A percentile compares a stretch with the other conserved stretches of the same genome.
These are phyloP conservation scores for Acrocalymma vagum DNA, from an alignment of 2,329 filamentous ascomycete species.

Conservation along the genomic window DNA sequence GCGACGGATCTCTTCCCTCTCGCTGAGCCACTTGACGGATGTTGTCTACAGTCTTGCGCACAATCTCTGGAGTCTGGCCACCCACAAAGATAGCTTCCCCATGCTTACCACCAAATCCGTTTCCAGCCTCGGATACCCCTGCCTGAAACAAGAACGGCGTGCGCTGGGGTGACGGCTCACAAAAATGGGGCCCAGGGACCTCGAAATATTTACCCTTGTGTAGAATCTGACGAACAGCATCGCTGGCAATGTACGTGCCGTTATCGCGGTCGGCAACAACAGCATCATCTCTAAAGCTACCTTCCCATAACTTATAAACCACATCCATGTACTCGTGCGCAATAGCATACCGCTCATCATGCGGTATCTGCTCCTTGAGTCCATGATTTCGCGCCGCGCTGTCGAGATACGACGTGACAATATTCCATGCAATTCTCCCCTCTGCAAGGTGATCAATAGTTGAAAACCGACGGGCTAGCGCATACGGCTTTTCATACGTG, in stretches of 20 bases:
- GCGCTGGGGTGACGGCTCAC: slow-evolving; percentile 71
- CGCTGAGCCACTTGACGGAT: slow-evolving; percentile 66
- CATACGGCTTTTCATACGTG: slow-evolving; percentile 73
- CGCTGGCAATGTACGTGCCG: slow-evolving; percentile 66
- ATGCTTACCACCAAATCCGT: slow-evolving; percentile 71
- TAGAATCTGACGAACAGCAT: slow-evolving; percentile 68
- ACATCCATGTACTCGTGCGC: slow-evolving; percentile 75
- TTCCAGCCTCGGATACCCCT: slow-evolving; percentile 70
- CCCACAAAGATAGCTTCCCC: slow-evolving; percentile 75
- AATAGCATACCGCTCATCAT: slow-evolving; percentile 72
- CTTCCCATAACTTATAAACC: slow-evolving; percentile 72
- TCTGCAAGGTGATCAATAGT: slow-evolving; percentile 72
- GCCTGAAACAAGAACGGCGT: slow-evolving; percentile 74
- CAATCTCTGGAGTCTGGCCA: slow-evolving; percentile 56
- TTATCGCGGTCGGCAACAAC: slow-evolving; percentile 65
- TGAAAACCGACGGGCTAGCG: slow-evolving; percentile 68
- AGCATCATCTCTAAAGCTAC: slow-evolving; percentile 71
- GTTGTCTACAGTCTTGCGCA: slow-evolving; percentile 67
- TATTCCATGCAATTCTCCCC: slow-evolving; percentile 56
- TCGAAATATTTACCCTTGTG: slow-evolving; percentile 70
- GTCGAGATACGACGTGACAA: slow-evolving; percentile 73
- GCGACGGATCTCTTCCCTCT: slow-evolving; percentile 63
- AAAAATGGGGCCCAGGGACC: slow-evolving; percentile 71
- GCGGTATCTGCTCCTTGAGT: slow-evolving; percentile 62
- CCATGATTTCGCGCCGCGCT: slow-evolving; percentile 71